Evolutionary conservation across 2,329 filamentous ascomycete species (phyloP).

Genomic region (Leptoxyphium fumago): DNA sequence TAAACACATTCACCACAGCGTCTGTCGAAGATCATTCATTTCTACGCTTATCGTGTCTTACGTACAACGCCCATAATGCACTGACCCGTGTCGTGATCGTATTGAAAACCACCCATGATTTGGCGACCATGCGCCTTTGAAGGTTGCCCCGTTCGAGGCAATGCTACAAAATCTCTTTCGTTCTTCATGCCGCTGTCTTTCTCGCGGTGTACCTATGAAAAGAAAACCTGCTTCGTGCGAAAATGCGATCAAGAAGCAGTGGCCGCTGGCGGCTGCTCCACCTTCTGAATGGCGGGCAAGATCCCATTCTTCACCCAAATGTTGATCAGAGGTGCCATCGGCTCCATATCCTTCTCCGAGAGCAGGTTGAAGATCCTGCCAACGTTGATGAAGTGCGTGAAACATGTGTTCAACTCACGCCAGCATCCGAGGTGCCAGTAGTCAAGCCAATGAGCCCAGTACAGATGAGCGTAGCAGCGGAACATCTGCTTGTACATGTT

Average conservation of each 20-base stretch:
- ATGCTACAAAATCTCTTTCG: neutral
- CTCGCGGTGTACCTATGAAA: neutral
- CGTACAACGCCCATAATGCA: neutral
- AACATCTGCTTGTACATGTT: conserved; percentile 42
- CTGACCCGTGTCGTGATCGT: neutral
- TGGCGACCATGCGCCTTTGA: neutral
- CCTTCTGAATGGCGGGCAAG: conserved; percentile 41
- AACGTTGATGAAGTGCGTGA: conserved; percentile 39
- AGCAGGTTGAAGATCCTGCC: conserved; percentile 70
- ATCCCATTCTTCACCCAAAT: conserved; percentile 82
- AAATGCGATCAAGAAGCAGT: neutral
- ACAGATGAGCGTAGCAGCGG: conserved; percentile 39
- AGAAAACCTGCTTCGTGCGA: too few relatives aligned
- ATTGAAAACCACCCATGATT: neutral
- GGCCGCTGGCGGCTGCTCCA: conserved; percentile 1
- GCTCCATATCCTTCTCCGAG: conserved; percentile 78
- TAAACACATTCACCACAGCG: too few relatives aligned
- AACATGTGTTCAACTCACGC: conserved; percentile 39
- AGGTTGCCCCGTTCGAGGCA: neutral
- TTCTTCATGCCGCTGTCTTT: neutral
- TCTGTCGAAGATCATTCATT: neutral
- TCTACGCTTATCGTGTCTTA: neutral
- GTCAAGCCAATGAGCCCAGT: conserved; percentile 37
- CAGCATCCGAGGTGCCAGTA: conserved; percentile 35
- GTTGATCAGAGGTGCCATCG: conserved; percentile 88